These are phyloP conservation scores for Serendipita sp. DNA, from an alignment of 768 basidiomycete genomes.

Conservation along the genomic window DNA sequence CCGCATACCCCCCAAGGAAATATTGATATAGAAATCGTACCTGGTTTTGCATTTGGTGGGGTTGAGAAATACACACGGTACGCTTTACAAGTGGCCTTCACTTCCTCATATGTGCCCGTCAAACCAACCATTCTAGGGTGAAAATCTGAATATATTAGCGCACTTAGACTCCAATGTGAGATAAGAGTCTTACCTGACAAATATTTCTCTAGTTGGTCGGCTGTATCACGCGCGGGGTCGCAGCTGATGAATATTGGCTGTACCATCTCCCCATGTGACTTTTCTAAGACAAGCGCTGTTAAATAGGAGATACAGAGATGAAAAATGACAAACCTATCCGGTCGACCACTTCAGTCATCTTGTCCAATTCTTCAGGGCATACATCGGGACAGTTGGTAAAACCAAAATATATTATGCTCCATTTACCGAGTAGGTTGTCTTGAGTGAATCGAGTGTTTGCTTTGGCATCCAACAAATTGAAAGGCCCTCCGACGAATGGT, in stretches of 20 bases:
- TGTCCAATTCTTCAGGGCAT: constrained; percentile 95
- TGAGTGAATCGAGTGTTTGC: constrained; percentile 57
- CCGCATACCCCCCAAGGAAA: not conserved
- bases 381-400: constrained; percentile 99
- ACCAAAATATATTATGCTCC: constrained; percentile 71
- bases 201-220: constrained; percentile 27
- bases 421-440: constrained; percentile 62
- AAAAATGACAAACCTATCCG: constrained; percentile 38
- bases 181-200: constrained; percentile 20
- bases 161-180: not conserved
- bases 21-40: not conserved
- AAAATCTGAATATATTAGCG: constrained; percentile 41
- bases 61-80: constrained; percentile 99
- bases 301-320: not conserved
- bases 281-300: constrained; percentile 30
- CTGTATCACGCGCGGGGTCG: constrained; percentile 83
- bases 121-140: constrained; percentile 82
- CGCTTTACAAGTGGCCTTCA: constrained; percentile 80
- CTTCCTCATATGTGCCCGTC: constrained; percentile 66
- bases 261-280: constrained; percentile 46
- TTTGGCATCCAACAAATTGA: constrained; percentile 51
- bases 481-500: constrained; percentile 83
- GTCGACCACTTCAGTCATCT: constrained; percentile 65
- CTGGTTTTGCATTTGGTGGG: constrained; percentile 50
- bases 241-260: constrained; percentile 91